Conservation (phyloP, 495 filamentous ascomycete genomes). For the Podospora sp. region DNA sequence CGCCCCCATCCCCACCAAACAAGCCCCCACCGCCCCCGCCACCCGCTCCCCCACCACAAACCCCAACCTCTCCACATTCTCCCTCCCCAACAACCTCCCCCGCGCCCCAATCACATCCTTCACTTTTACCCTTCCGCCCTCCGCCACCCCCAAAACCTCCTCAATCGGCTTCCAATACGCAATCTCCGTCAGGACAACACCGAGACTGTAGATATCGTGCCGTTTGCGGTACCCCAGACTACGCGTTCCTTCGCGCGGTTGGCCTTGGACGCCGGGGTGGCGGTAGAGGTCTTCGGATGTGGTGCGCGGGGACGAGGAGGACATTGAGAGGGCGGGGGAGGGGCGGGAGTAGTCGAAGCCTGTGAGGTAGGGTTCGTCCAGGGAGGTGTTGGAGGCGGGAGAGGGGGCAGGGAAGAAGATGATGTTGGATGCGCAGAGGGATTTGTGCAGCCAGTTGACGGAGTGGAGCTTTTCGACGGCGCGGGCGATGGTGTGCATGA, state of each 20-base stretch:
- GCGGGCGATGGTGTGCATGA: constrained; percentile 4
- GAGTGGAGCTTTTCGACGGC: constrained; percentile 2
- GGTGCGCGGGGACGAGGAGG: background rate
- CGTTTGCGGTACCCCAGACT: background rate
- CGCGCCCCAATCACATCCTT: constrained; percentile 10
- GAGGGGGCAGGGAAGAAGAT: background rate
- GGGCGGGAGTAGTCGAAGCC: constrained; percentile 8
- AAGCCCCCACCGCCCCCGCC: constrained; percentile 2
- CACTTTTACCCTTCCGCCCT: background rate
- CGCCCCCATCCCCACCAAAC: background rate
- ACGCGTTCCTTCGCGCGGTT: background rate
- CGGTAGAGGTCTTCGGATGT: background rate
- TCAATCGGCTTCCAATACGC: constrained; percentile 5
- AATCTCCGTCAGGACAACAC: background rate
- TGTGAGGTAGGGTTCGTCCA: background rate
- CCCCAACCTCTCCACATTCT: background rate
- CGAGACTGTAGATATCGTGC: constrained; percentile 9
- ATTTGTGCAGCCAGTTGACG: constrained; percentile 15
- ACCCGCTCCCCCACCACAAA: background rate
- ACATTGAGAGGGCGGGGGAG: background rate
- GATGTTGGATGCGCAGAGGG: background rate
- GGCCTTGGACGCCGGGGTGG: constrained; percentile 6
- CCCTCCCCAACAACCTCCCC: background rate
- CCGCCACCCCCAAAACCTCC: background rate
- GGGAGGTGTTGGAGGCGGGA: background rate